These are phyloP conservation scores for Ceratocystis destructans DNA, from an alignment of 2,329 filamentous ascomycete genomes.

Conservation along the genomic window DNA sequence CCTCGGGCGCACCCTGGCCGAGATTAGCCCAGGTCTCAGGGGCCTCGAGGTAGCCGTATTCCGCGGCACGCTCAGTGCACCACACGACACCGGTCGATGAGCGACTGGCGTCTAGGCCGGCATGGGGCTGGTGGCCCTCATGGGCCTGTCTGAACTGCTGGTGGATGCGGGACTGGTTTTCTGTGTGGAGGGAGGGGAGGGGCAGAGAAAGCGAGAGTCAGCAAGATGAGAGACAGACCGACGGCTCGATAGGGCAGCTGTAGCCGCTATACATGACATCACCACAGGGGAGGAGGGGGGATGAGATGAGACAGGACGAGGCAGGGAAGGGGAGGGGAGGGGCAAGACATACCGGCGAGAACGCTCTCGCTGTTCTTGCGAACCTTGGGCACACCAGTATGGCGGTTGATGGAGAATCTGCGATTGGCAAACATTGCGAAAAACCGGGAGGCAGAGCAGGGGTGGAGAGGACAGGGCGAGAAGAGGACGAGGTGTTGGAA, in stretches of 20 bases:
- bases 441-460: not conserved
- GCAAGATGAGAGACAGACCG: not conserved
- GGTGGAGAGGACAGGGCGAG: not conserved
- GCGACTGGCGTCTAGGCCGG: conserved; percentile 75
- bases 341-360: conserved; percentile 14
- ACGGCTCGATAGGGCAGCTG: not conserved
- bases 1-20: conserved; percentile 85
- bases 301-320: not conserved
- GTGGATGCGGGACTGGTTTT: conserved; percentile 71
- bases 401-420: conserved; percentile 52
- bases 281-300: not conserved
- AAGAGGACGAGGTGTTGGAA: not conserved
- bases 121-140: conserved; percentile 80
- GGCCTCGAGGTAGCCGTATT: conserved; percentile 76
- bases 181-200: conserved; percentile 34
- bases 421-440: conserved; percentile 39
- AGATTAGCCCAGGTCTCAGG: conserved; percentile 82
- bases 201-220: not conserved
- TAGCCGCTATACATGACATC: conserved; percentile 6
- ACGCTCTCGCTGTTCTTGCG: conserved; percentile 19
- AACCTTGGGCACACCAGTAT: conserved; percentile 46
- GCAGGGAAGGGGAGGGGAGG: no score
- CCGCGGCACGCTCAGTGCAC: conserved; percentile 75
- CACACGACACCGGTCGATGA: conserved; percentile 90
- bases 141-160: conserved; percentile 80